Evolutionary conservation across 352 stramenopile species (phyloP).

Genomic region (Globisporangium nunn): DNA sequence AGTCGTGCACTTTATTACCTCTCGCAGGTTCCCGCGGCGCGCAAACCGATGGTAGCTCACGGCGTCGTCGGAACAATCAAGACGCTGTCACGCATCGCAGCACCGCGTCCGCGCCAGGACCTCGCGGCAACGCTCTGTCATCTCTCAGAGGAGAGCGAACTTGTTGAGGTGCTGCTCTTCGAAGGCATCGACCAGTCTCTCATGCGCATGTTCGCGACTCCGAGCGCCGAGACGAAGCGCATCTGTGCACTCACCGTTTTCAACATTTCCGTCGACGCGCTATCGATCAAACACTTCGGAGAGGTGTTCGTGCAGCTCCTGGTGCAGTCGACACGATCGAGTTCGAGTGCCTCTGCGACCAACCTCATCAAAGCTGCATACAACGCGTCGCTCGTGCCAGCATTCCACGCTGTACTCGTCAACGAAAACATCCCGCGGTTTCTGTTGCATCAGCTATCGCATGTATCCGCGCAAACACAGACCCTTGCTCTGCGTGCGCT

Average conservation of each 20-base stretch:
- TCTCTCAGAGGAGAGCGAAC: constrained; percentile 48
- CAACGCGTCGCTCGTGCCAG: constrained; percentile 48
- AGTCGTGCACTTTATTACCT: constrained; percentile 67
- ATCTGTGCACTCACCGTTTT: constrained; percentile 63
- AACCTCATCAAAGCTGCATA: constrained; percentile 70
- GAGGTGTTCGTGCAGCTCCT: constrained; percentile 57
- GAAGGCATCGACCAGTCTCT: constrained; percentile 67
- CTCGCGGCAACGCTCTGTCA: constrained; percentile 60
- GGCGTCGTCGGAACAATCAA: constrained; percentile 43
- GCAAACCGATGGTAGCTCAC: constrained; percentile 49
- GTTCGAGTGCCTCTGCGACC: constrained; percentile 14
- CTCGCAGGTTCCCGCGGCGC: constrained; percentile 25
- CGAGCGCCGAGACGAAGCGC: constrained; percentile 54
- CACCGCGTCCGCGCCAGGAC: constrained; percentile 33
- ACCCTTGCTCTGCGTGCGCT: constrained; percentile 40
- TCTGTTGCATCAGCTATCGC: constrained; percentile 33
- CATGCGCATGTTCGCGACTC: constrained; percentile 29
- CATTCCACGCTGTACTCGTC: constrained; percentile 52
- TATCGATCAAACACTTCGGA: constrained; percentile 55
- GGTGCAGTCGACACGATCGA: constrained; percentile 19
- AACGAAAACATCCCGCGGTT: constrained; percentile 63
- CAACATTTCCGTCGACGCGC: constrained; percentile 55
- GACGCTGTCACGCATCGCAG: constrained; percentile 28
- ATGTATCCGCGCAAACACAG: constrained; percentile 31
- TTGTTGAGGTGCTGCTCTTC: constrained; percentile 53